Percentiles rank a stretch among this genome's conserved stretches.
phyloP scores from a whole-genome alignment of 192 early-diverging fungal genomes.

The Umbelopsis isabellina region DNA sequence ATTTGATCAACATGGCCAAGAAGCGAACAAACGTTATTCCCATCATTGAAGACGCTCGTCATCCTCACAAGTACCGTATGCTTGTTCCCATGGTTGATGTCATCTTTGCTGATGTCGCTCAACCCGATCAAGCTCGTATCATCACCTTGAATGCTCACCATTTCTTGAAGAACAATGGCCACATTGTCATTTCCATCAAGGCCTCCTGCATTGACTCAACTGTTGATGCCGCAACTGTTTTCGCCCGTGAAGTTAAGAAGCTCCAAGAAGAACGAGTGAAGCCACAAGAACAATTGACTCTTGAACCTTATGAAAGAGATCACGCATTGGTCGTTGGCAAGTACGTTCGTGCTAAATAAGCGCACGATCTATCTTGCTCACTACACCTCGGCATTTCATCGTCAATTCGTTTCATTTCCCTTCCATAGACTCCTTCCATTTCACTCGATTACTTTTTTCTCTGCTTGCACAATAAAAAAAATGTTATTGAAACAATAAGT shows the following conservation, averaged over 20 bases:
- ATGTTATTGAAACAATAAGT: slow-evolving; percentile 5
- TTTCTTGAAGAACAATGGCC: slow-evolving; percentile 95
- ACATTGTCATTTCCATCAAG: slow-evolving; percentile 99
- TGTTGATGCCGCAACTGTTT: slow-evolving; percentile 92
- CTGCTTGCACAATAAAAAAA: slow-evolving; percentile 11
- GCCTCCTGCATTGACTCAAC: slow-evolving; percentile 99
- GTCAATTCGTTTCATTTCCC: not conserved
- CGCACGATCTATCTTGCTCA: not conserved
- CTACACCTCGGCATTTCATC: not conserved
- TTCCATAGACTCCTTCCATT: slow-evolving; percentile 14
- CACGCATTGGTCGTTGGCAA: slow-evolving; percentile 96
- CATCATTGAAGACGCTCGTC: slow-evolving; percentile 99
- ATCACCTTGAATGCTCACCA: slow-evolving; percentile 95
- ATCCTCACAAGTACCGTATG: slow-evolving; percentile 99
- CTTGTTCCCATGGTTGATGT: slow-evolving; percentile 97
- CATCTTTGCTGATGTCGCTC: slow-evolving; percentile 98
- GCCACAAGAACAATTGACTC: slow-evolving; percentile 94
- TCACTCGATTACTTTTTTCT: slow-evolving; percentile 16
- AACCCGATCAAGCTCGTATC: slow-evolving; percentile 99
- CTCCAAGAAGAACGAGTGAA: slow-evolving; percentile 83
- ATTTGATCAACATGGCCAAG: slow-evolving; percentile 99
- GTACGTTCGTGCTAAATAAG: slow-evolving; percentile 67
- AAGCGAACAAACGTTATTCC: slow-evolving; percentile 99
- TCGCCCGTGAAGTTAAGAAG: slow-evolving; percentile 97
- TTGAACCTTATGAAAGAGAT: slow-evolving; percentile 99